These are phyloP conservation scores for Aspergillus piperis DNA, from an alignment of 2,329 filamentous ascomycete species.

Conservation along the genomic window DNA sequence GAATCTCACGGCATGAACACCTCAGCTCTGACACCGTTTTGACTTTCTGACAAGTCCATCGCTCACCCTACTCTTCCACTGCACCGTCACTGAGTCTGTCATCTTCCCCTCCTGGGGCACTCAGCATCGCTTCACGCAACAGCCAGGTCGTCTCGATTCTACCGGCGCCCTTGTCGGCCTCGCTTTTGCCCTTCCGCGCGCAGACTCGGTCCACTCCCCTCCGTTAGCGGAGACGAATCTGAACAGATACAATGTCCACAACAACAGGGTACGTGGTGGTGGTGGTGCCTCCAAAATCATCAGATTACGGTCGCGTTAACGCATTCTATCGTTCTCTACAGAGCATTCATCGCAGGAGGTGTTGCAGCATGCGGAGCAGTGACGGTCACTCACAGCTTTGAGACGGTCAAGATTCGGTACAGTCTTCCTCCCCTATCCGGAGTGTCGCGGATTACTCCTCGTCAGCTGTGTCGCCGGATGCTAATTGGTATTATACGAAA, in stretches of 20 bases:
- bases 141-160: not conserved
- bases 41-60: not conserved
- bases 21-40: not conserved
- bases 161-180: not conserved
- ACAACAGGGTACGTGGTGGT: conserved; percentile 49
- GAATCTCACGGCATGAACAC: conserved; percentile 3
- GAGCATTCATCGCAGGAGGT: conserved; percentile 92
- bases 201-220: conserved; percentile 9
- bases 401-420: conserved; percentile 97
- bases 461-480: not conserved
- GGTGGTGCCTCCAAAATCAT: not conserved
- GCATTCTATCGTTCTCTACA: conserved; percentile 26
- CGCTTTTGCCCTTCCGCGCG: not conserved
- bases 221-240: conserved; percentile 19
- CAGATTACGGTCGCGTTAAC: conserved; percentile 4
- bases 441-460: not conserved
- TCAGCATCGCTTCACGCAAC: not conserved
- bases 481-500: conserved; percentile 38
- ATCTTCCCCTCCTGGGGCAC: not conserved
- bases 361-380: conserved; percentile 97
- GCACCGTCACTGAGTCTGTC: not conserved
- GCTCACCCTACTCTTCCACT: not conserved
- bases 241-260: conserved; percentile 51
- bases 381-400: conserved; percentile 95
- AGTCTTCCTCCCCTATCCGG: conserved; percentile 21